Evolutionary conservation across 225 moss, liverwort and hornwort genomes (phyloP).

Genomic region (Physcomitrellopsis africana): DNA sequence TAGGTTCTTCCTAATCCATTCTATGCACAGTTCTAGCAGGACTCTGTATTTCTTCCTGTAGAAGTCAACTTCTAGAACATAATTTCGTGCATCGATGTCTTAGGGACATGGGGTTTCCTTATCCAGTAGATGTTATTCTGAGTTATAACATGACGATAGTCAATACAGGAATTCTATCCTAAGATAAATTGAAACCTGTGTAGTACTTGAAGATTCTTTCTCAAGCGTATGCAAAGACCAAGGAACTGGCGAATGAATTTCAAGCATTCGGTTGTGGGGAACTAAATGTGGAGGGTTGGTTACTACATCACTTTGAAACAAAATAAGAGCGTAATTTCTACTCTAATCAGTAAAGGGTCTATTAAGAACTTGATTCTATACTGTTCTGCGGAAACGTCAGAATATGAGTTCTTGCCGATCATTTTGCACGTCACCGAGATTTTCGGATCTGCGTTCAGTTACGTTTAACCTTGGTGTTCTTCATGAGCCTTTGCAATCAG

Average conservation of each 20-base stretch:
- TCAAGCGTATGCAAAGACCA: constrained; percentile 76
- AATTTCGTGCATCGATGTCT: background rate
- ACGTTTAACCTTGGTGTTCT: background rate
- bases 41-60: background rate
- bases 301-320: constrained; percentile 6
- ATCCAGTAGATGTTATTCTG: background rate
- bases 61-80: constrained; percentile 1
- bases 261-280: constrained; percentile 73
- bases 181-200: constrained; percentile 6
- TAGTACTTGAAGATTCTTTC: constrained; percentile 82
- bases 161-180: background rate
- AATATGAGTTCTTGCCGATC: background rate
- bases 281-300: constrained; percentile 73
- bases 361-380: background rate
- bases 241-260: constrained; percentile 76
- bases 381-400: background rate
- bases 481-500: background rate
- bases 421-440: too few species aligned
- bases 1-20: constrained; percentile 35
- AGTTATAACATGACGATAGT: background rate
- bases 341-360: background rate
- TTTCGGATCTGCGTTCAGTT: background rate
- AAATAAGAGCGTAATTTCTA: background rate
- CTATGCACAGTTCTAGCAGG: background rate
- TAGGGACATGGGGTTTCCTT: background rate